Evolutionary conservation across 139 green algal genomes (phyloP).

Genomic region (Coelastrella sp.): DNA sequence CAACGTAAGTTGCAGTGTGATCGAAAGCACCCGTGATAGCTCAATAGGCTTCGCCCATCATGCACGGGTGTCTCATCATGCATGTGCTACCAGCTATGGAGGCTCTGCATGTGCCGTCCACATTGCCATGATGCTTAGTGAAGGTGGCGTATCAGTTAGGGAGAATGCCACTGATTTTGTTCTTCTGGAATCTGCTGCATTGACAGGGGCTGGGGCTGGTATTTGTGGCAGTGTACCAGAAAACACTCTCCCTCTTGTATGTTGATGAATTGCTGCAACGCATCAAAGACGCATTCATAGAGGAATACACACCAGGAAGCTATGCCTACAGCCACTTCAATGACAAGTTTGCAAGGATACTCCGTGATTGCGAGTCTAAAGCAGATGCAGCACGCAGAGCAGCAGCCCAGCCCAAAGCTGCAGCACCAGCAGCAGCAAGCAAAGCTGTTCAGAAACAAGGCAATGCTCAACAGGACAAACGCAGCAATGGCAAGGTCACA

Average conservation of each 20-base stretch:
- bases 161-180: too few species aligned
- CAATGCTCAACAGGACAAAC: background rate
- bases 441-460: constrained; percentile 11
- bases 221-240: constrained; percentile 98
- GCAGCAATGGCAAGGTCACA: background rate
- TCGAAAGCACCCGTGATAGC: too few species aligned
- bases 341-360: constrained; percentile 64
- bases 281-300: constrained; percentile 75
- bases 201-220: constrained; percentile 94
- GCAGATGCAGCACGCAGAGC: constrained; percentile 57
- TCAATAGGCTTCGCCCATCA: too few species aligned
- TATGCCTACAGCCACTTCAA: constrained; percentile 54
- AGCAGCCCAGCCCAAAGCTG: background rate
- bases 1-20: constrained; percentile 81
- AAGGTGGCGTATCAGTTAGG: too few species aligned
- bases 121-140: too few species aligned
- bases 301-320: constrained; percentile 44
- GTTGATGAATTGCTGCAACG: constrained; percentile 88
- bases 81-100: too few species aligned
- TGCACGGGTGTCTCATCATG: too few species aligned
- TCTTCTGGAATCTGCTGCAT: too few species aligned
- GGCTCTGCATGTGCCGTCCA: too few species aligned
- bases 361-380: constrained; percentile 74
- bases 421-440: background rate
- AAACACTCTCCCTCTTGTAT: constrained; percentile 90